Conservation (phyloP, 768 basidiomycete genomes). For the Termitomyces sp. region DNA sequence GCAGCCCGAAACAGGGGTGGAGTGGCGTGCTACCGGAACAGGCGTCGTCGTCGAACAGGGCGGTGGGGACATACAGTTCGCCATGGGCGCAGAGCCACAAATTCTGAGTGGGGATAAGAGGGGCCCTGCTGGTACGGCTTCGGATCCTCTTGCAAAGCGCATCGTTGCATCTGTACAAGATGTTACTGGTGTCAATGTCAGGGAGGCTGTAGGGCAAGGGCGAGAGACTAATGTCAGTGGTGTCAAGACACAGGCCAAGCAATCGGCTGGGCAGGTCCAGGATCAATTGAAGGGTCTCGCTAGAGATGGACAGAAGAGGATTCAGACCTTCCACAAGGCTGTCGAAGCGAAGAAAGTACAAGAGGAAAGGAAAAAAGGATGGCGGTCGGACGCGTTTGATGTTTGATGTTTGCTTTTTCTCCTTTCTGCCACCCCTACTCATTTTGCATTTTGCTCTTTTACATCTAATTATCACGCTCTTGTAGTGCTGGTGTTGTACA, state of each 20-base stretch:
- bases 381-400: conserved; percentile 51
- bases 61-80: conserved; percentile 35
- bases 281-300: conserved; percentile 25
- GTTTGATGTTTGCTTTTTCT: background rate
- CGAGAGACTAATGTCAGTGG: conserved; percentile 24
- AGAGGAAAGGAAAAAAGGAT: conserved; percentile 39
- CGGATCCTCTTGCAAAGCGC: conserved; percentile 38
- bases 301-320: conserved; percentile 30
- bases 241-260: conserved; percentile 10
- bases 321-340: conserved; percentile 40
- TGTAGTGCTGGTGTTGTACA: too few species aligned
- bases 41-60: conserved; percentile 57
- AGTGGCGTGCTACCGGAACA: conserved; percentile 57
- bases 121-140: conserved; percentile 58
- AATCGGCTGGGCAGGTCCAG: conserved; percentile 25
- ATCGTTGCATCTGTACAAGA: conserved; percentile 29
- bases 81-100: conserved; percentile 74
- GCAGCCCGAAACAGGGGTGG: conserved; percentile 26
- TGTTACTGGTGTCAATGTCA: conserved; percentile 25
- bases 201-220: conserved; percentile 14
- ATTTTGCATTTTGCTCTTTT: too few species aligned
- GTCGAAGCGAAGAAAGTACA: conserved; percentile 37
- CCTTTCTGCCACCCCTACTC: too few species aligned
- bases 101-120: conserved; percentile 64
- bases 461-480: too few species aligned